Evolutionary conservation across 2,329 filamentous ascomycete species (phyloP), one percentile per base, ranked within the genome.

Genomic region (Phialocephala sp.): DNA sequence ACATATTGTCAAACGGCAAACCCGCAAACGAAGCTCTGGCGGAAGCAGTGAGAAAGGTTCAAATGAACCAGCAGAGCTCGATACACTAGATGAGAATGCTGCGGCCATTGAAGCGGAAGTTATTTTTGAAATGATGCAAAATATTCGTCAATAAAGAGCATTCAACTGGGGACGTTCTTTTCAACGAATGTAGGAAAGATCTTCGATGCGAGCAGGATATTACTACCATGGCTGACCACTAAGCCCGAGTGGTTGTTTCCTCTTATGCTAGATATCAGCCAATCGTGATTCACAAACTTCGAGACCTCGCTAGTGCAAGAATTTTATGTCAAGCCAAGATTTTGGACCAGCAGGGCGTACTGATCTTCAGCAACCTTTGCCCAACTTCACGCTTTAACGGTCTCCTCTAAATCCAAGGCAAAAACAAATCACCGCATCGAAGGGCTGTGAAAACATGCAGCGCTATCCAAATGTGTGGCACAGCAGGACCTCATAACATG

Each of bases 271-370:
- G n/a, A n/a, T n/a, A n/a, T n/a, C n/a, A n/a, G n/a, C n/a, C n/a
- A n/a, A n/a, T n/a, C n/a, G n/a, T n/a, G n/a, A 32, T 32, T 32
- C 27, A 9, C 18, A 11, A 12, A n/a, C 22, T n/a, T 11, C n/a
- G 45, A 24, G 45, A 11, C 45, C 45, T 20, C 18, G n/a, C 43
- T 45, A 45, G 43, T 18, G 43, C 43, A 9, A 3, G n/a, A 50
- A 20, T 54, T 54, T 54, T 32, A 54, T 54, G 50, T 54, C 50
- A 54, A 50, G 45, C 45, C 45, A 24, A 50, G 45, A 8, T 32
- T 32, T 32, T 6, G 27, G 27, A 20, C 20, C 18, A 47, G 20
- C 18, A 18, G 9, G 9, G 37, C 37, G 37, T 12, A 12, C 11
- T 14, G 50, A 54, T 54, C 50, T 54, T 24, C 50, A 54, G 6